Percentiles rank a stretch among this genome's conserved stretches.
phyloP scores from a whole-genome alignment of 192 early-diverging fungal species.

The Entomortierella parvispora region DNA sequence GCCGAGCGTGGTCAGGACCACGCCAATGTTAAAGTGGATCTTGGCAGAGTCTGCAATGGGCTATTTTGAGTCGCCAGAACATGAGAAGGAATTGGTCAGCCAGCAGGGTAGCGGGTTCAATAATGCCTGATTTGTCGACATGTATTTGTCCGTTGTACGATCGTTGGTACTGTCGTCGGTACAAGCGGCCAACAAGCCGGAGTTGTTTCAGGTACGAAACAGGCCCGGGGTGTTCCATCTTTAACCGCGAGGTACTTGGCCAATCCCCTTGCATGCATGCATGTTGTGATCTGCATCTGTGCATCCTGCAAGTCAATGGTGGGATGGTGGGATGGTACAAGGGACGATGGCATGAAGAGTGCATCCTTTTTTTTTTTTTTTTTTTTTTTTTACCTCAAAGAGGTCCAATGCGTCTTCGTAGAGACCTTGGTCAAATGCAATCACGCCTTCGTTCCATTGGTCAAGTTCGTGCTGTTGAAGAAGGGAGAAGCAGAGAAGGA shows the following conservation, averaged over 20 bases:
- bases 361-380: not conserved
- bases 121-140: not conserved
- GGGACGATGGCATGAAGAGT: no score
- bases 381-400: conserved; percentile 67
- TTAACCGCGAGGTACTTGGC: no score
- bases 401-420: conserved; percentile 73
- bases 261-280: no score
- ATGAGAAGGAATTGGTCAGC: not conserved
- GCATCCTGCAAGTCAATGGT: not conserved
- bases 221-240: no score
- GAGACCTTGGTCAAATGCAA: conserved; percentile 79
- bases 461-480: conserved; percentile 38
- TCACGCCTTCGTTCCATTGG: conserved; percentile 69
- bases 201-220: no score
- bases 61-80: conserved; percentile 41
- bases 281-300: no score
- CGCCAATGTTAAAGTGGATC: conserved; percentile 97
- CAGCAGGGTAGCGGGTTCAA: not conserved
- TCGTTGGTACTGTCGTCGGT: no score
- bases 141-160: no score
- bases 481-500: not conserved
- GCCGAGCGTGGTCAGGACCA: conserved; percentile 78
- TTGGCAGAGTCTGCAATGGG: conserved; percentile 90
- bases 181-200: no score
- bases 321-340: no score